These are phyloP conservation scores for Alternaria sp. DNA, from an alignment of 2,329 filamentous ascomycete species.

Conservation along the genomic window DNA sequence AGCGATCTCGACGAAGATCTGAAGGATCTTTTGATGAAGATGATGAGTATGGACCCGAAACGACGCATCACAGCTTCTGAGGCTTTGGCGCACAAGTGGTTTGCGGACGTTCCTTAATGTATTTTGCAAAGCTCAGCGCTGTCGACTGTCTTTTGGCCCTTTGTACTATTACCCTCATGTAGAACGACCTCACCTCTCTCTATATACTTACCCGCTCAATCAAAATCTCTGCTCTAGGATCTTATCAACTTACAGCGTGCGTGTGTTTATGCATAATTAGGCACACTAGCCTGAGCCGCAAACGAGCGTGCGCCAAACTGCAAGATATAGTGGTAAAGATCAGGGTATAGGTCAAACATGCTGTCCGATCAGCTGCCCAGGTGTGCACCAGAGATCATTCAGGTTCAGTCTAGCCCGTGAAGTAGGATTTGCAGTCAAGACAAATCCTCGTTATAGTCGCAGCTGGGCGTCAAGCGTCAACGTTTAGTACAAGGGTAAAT, in stretches of 20 bases:
- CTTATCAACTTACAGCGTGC: conserved; percentile 1
- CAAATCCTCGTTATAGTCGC: neutral
- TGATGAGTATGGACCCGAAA: neutral
- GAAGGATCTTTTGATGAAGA: neutral
- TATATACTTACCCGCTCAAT: neutral
- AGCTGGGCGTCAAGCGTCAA: neutral
- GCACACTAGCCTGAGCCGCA: neutral
- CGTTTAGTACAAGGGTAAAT: neutral
- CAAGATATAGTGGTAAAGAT: conserved; percentile 2
- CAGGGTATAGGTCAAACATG: conserved; percentile 1
- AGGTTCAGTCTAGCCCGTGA: neutral
- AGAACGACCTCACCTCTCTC: neutral
- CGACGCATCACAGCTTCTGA: neutral
- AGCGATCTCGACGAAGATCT: neutral
- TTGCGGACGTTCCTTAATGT: neutral
- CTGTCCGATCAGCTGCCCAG: neutral
- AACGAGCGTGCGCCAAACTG: conserved; percentile 7
- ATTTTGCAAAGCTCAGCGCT: neutral
- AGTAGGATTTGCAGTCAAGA: neutral
- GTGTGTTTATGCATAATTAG: conserved; percentile 9
- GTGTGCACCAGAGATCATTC: neutral
- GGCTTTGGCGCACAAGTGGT: neutral
- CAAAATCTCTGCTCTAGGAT: neutral
- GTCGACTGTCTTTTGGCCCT: neutral
- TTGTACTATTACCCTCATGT: neutral